Base-by-base conservation (phyloP, 371 early-diverging fungal species). In the Vairimorpha apis region DNA sequence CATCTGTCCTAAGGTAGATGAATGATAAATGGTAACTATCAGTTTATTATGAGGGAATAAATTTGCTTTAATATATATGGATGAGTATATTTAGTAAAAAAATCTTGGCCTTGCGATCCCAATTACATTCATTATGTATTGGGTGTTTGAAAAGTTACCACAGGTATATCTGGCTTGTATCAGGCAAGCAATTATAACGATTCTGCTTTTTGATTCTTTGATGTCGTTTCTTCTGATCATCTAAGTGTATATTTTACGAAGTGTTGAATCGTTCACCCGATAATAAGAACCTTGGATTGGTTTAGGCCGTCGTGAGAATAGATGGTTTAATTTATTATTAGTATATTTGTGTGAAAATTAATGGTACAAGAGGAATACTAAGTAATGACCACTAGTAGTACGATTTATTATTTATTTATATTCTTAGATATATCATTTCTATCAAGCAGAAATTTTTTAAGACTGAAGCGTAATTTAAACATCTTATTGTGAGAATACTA, bases 211-310 rank as follows among this genome's bases (percentile, higher is more conserved):
- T 86, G 85, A 86, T 86, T 83, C 86, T 86, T 86, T 83, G 83
- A 86, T 86, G 85, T 86, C 86, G 85, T 85, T 86, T 86, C 86
- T 86, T 87, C 86, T 85, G 86, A 86, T 86, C 85, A 85, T 86
- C 79, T 80, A 69, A 85, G 86, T 84, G 86, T 86, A 86, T 83
- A 85, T 85, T 80, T 86, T 85, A 74, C 80, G 80, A 86, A 86
- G 85, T 82, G 86, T 86, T 82, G 84, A 85, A 86, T 86, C 85
- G 86, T 85, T 87, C 83, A 84, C 83, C 85, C 85, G 65, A 83
- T 82, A 85, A 86, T 81, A 86, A 85, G 86, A 85, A 86, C 86
- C 84, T 85, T 86, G 86, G 86, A 86, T 86, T 86, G 86, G 85
- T 85, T 86, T 86, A 86, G 85, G 86, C 86, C 81, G 86, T 87